Conservation (phyloP, 805 yeast species). For the Metschnikowia baotianmanensis region DNA sequence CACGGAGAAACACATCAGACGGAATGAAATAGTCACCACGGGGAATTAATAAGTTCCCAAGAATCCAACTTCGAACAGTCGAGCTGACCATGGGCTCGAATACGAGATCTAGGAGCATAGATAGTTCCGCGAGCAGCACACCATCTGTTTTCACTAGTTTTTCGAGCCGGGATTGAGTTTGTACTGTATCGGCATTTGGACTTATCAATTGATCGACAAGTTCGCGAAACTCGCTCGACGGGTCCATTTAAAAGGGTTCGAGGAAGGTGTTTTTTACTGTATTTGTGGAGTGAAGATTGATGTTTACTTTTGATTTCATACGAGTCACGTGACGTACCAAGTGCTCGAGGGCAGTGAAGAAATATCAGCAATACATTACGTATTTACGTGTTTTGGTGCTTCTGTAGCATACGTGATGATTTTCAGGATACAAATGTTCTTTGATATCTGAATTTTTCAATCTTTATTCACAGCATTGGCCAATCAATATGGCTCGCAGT, state of each 20-base stretch:
- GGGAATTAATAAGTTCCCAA: slow-evolving; percentile 13
- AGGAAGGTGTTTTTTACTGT: background rate
- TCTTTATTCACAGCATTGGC: too few species aligned
- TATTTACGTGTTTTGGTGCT: too few species aligned
- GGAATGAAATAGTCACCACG: slow-evolving; percentile 6
- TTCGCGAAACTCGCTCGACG: background rate
- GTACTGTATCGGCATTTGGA: slow-evolving; percentile 4
- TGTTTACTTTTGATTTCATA: slow-evolving; percentile 4
- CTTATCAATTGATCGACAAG: slow-evolving; percentile 1
- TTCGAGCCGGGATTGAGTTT: slow-evolving; percentile 2
- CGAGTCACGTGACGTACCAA: slow-evolving; percentile 4
- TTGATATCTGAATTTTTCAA: too few species aligned
- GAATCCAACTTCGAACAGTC: slow-evolving; percentile 4
- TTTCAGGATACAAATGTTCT: too few species aligned
- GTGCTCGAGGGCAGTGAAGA: background rate
- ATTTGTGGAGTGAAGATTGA: background rate
- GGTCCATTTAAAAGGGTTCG: background rate
- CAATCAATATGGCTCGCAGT: too few species aligned
- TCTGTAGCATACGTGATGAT: too few species aligned
- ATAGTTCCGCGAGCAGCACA: slow-evolving; percentile 5
- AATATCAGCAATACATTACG: too few species aligned
- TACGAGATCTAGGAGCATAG: slow-evolving; percentile 9
- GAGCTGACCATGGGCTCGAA: slow-evolving; percentile 8
- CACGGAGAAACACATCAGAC: slow-evolving; percentile 5
- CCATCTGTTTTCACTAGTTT: slow-evolving; percentile 3